Evolutionary conservation across 2,329 filamentous ascomycete genomes (phyloP), one percentile per base, ranked within the genome.

Genomic region (Ophiostoma tasmaniense): DNA sequence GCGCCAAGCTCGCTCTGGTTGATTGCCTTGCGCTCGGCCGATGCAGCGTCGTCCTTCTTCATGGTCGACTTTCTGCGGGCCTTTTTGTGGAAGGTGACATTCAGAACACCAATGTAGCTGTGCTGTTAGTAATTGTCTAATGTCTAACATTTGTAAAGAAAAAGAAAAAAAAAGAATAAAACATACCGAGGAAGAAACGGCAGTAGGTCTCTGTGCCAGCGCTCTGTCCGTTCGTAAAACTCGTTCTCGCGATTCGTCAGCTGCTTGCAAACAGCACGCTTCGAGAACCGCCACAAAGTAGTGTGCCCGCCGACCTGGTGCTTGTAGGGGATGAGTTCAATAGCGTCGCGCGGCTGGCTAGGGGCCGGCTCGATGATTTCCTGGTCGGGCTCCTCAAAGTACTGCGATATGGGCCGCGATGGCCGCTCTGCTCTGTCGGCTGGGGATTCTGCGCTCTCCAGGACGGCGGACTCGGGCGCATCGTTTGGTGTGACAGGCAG

Each of bases 231-330:
- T 79, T 99, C 95, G 78, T 99, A 99, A 77, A 99, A 99, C 79
- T 97, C 92, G 79, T 99, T 99, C 77, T 99, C 95, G 75, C 94
- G 87, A 77, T 97, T 99, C 78, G 97, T 99, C 76, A 99, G 85
- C 80, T 97, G 93, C 80, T 99, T 99, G 83, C 95, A 99, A 13
- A 99, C 93, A 69, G 95, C 95, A 74, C 93, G 87, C 73, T 92
- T 89, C 22, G 95, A 98, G 77, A 99, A 98, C 59, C 94, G 90
- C 85, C 96, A 99, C 45, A 99, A 86, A 0, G 94, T 97, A 7
- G 93, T 97, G 78, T 99, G 95, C 0, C 95, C 95, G 70, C 95
- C 95, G 68, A 99, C 95, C 79, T 99, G 95, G 79, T 99, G 95
- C 73, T 92, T 92, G 79, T 97, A 99, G 1, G 95, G 95, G 75